These are phyloP conservation scores for Eucalyptus pauciflora DNA, from an alignment of 345 rosid genomes.

Conservation along the genomic window DNA sequence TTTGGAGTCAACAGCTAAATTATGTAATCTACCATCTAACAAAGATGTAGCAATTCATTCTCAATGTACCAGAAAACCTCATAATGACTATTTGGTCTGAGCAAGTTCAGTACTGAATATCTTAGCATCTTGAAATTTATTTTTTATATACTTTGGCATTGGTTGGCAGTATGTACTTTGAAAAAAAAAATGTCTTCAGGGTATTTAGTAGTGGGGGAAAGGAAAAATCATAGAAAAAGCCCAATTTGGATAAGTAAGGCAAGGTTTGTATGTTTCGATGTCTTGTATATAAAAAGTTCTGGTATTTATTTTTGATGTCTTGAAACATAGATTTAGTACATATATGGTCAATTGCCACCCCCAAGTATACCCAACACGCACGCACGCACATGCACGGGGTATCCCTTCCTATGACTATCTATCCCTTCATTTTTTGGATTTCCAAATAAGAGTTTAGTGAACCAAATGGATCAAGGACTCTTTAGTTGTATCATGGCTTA, in stretches of 20 bases:
- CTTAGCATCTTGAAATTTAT: background rate
- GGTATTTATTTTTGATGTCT: too few species aligned
- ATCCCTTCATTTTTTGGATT: background rate
- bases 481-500: background rate
- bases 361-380: background rate
- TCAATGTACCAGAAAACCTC: background rate
- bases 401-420: background rate
- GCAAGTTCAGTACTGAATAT: background rate
- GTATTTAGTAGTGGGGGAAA: background rate
- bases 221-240: background rate
- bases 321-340: background rate
- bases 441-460: background rate
- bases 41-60: background rate
- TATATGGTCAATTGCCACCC: background rate
- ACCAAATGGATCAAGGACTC: background rate
- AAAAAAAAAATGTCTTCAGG: background rate
- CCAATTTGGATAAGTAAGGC: background rate
- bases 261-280: background rate
- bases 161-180: background rate
- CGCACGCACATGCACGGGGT: too few species aligned
- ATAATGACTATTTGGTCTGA: background rate
- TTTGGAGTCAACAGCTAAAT: background rate
- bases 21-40: background rate
- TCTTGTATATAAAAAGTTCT: background rate
- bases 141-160: background rate